These are phyloP conservation scores for Naematelia encephala DNA, from an alignment of 768 basidiomycete genomes.

Conservation along the genomic window DNA sequence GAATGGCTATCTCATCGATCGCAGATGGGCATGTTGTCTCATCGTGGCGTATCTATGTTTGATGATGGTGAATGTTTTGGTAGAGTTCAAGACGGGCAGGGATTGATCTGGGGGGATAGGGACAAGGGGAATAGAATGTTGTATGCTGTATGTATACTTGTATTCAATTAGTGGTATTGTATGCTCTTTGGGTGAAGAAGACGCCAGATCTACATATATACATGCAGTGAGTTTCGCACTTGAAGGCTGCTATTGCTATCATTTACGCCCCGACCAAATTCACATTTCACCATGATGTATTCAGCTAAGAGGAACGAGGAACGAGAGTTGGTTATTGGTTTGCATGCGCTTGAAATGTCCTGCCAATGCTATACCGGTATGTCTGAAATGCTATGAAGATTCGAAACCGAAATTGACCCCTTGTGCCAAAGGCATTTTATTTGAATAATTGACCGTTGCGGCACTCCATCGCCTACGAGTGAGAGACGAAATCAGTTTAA, in stretches of 20 bases:
- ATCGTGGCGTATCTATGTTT: constrained; percentile 69
- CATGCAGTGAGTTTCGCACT: no score
- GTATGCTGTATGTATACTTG: constrained; percentile 2
- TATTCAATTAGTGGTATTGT: constrained; percentile 3
- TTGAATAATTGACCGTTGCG: constrained; percentile 89
- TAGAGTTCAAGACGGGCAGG: constrained; percentile 59
- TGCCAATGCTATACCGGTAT: no score
- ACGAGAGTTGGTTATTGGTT: no score
- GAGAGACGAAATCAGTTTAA: no score
- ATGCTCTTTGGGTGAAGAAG: no score
- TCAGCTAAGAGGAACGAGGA: no score
- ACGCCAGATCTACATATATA: no score
- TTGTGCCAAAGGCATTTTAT: constrained; percentile 84
- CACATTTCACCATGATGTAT: no score
- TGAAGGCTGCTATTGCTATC: no score
- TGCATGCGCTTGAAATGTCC: no score
- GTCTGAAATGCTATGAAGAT: not conserved
- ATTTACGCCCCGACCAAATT: no score
- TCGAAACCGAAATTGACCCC: constrained; percentile 69
- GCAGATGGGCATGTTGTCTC: constrained; percentile 76
- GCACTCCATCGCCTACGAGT: constrained; percentile 54
- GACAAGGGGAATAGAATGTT: not conserved
- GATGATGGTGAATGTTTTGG: constrained; percentile 74
- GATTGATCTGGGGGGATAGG: constrained; percentile 3
- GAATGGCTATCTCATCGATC: constrained; percentile 75